Base-by-base conservation (phyloP, 139 green algal genomes). In the Chlorella sp. region DNA sequence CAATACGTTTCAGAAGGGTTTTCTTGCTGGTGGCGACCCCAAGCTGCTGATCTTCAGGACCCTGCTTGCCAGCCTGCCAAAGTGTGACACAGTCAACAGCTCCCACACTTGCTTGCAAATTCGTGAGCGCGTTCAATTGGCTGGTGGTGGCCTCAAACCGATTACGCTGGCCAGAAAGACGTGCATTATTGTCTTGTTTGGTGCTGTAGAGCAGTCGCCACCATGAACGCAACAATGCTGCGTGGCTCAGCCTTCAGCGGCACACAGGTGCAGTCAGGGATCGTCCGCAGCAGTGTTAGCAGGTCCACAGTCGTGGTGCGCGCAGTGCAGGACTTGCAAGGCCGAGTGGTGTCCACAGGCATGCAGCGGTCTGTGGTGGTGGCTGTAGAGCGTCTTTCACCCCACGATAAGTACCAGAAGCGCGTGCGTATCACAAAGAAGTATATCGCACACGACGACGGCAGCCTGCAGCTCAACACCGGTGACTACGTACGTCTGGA, bases 401-500 rank as follows among this genome's bases (percentile, higher is more conserved):
- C 65, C 35, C 77, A 88, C 73, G 6, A 29, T 27, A 70, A 82
- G 51, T 88, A 88, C 72, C 62, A 73, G n/a, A 84, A 84, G 79
- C 77, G 83, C 62, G 70, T 82, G 27, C 75, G 80, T 33, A 74
- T 72, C 22, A 83, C 83, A 59, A 88, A 86, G 77, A 72, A 77
- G 24, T 88, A 82, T 65, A 49, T 69, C 2, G 77, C 70, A 1
- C 79, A 88, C 67, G 74, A 82, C 31, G 82, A 85, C 30, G 76
- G 74, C 20, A 70, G 60, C 26, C 33, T 31, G 26, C 64, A 20
- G 0, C 24, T 71, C 3, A 62, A 49, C 49, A 42, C 85, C 34
- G 84, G 84, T 29, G 84, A 89, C 72, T 82, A 86, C 35, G 84
- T 89, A n/a, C 65, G 77, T 4, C 70, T 88, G 26, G 63, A 80